Evolutionary conservation across 2,329 filamentous ascomycete genomes (phyloP).

Genomic region (Pseudocercospora pini-densiflorae): DNA sequence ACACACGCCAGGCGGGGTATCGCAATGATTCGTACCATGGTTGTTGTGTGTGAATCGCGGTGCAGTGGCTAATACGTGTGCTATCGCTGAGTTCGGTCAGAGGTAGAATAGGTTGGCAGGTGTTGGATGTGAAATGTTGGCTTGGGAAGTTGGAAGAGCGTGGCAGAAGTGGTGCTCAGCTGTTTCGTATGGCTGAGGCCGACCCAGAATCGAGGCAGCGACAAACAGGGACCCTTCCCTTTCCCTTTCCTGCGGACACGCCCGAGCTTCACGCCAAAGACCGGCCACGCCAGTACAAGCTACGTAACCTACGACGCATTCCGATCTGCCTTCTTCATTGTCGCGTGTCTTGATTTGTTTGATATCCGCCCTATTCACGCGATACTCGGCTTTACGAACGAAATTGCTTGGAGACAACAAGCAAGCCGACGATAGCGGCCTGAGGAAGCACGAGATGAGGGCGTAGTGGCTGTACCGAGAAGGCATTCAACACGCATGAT

Average conservation of each 20-base stretch:
- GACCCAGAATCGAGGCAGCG: neutral
- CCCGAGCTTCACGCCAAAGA: slow-evolving; percentile 6
- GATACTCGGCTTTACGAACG: neutral
- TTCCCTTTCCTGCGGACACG: neutral
- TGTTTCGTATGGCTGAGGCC: neutral
- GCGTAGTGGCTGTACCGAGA: slow-evolving; percentile 9
- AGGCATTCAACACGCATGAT: slow-evolving; percentile 17
- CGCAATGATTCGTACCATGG: slow-evolving; percentile 34
- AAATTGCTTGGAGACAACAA: neutral
- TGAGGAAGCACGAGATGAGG: slow-evolving; percentile 12
- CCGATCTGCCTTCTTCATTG: neutral
- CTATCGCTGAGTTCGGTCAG: slow-evolving; percentile 6
- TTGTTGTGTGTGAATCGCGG: slow-evolving; percentile 19
- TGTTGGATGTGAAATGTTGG: slow-evolving; percentile 9
- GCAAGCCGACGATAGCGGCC: slow-evolving; percentile 13
- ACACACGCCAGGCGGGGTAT: slow-evolving; percentile 29
- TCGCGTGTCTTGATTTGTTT: neutral
- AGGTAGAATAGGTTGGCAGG: slow-evolving; percentile 4
- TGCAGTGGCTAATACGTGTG: neutral
- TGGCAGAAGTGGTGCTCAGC: neutral
- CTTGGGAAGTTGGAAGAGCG: slow-evolving; percentile 11
- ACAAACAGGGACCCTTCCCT: neutral
- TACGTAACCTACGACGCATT: neutral
- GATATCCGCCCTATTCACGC: neutral
- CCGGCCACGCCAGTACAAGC: slow-evolving; percentile 7